Conservation (phyloP, 148 eudicot genomes). For the Simmondsia chinensis region DNA sequence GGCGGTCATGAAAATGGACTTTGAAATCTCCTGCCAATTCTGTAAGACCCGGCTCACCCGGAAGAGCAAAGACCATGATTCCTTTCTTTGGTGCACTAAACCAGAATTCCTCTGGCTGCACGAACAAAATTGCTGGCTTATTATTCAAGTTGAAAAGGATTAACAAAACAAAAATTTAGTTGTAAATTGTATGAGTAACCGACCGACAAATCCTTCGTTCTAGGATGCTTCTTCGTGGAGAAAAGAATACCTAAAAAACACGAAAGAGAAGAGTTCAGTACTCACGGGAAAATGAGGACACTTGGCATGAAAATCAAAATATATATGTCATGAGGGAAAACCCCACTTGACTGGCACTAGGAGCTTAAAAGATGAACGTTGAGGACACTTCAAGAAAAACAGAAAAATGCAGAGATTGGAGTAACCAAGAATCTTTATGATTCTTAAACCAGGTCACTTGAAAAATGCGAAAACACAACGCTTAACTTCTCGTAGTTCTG, state of each 20-base stretch:
- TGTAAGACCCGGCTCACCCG: constrained; percentile 96
- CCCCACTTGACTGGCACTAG: not conserved
- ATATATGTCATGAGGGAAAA: not conserved
- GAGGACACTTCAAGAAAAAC: not conserved
- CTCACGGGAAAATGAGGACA: not conserved
- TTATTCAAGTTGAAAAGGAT: not conserved
- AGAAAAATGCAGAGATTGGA: not conserved
- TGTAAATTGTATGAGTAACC: constrained; percentile 9
- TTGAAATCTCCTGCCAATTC: constrained; percentile 90
- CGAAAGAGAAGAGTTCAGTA: not conserved
- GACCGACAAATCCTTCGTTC: constrained; percentile 93
- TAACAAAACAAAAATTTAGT: not conserved
- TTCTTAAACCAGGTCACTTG: too few relatives aligned
- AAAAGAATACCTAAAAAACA: constrained; percentile 64
- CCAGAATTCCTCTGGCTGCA: constrained; percentile 97
- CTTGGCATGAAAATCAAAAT: not conserved
- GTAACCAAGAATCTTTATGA: too few relatives aligned
- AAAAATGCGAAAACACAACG: not conserved
- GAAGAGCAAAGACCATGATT: constrained; percentile 90
- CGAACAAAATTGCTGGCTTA: constrained; percentile 6
- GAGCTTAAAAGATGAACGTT: not conserved
- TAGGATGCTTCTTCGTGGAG: constrained; percentile 85
- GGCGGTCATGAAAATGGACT: constrained; percentile 88
- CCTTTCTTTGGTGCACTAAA: constrained; percentile 96
- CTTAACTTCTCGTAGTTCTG: not conserved